A percentile compares a stretch with the other conserved stretches of the same genome.
Evolutionary conservation across 495 filamentous ascomycete genomes (phyloP).

Genomic region (Penicillium ucsense): DNA sequence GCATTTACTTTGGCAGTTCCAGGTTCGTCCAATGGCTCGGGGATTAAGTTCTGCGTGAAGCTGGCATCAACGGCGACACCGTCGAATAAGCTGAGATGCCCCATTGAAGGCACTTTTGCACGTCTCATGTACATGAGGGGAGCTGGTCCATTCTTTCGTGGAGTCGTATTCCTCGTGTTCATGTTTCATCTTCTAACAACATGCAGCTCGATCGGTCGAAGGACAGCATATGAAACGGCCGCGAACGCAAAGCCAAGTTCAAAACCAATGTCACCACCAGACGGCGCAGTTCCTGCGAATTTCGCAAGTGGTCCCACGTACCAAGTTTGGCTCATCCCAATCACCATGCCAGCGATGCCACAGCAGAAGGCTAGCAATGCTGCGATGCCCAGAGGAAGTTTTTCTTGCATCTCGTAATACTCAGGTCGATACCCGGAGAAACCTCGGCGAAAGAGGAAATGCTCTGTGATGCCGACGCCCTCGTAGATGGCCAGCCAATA

Average conservation of each 20-base stretch:
- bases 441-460: conserved; percentile 32
- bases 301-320: conserved; percentile 44
- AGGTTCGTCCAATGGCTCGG: too few species aligned
- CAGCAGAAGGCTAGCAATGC: conserved; percentile 25
- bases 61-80: too few species aligned
- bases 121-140: too few species aligned
- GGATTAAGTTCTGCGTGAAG: too few species aligned
- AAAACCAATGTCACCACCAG: conserved; percentile 49
- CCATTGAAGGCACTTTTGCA: too few species aligned
- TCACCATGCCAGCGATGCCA: conserved; percentile 36
- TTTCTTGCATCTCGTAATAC: conserved; percentile 36
- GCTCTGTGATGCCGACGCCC: conserved; percentile 39
- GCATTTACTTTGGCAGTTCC: too few species aligned
- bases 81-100: too few species aligned
- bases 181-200: background rate
- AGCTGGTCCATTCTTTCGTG: too few species aligned
- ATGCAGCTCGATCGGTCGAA: conserved; percentile 5
- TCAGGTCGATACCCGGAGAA: conserved; percentile 30
- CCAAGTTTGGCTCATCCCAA: conserved; percentile 47
- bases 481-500: conserved; percentile 49
- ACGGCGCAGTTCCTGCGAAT: conserved; percentile 10
- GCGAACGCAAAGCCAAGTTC: conserved; percentile 44
- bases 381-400: conserved; percentile 37
- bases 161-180: too few species aligned
- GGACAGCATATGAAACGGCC: conserved; percentile 29